Evolutionary conservation across 192 early-diverging fungal genomes (phyloP).

Genomic region (Linnemannia zychae): DNA sequence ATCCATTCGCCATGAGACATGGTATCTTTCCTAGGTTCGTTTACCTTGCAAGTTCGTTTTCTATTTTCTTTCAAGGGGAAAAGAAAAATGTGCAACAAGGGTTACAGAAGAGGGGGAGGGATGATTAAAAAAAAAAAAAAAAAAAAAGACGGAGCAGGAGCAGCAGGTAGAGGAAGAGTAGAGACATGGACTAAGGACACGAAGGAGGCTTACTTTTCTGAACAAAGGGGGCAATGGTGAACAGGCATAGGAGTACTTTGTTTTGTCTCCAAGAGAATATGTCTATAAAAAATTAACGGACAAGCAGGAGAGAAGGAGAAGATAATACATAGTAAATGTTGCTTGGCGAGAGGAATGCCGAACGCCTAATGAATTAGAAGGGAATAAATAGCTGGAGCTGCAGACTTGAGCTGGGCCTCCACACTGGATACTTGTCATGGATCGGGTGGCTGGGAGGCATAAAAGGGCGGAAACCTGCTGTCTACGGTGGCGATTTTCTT

Average conservation of each 20-base stretch:
- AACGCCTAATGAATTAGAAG: background rate
- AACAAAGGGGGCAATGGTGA: background rate
- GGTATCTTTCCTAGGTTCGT: background rate
- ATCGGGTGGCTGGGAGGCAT: no score
- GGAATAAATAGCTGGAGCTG: background rate
- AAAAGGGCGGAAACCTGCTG: no score
- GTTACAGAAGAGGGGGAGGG: background rate
- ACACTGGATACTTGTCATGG: no score
- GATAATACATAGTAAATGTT: background rate
- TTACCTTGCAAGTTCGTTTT: background rate
- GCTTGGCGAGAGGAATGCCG: background rate
- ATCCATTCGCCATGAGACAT: background rate
- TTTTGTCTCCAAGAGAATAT: background rate
- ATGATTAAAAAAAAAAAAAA: background rate
- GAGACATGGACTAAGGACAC: background rate
- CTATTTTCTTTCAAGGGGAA: background rate
- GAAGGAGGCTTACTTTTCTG: background rate
- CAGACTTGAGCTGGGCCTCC: no score
- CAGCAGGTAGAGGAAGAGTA: background rate
- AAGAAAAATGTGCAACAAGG: background rate
- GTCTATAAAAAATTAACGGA: background rate
- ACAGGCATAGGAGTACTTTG: background rate
- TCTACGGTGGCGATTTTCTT: slow-evolving; percentile 1
- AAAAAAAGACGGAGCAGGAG: background rate
- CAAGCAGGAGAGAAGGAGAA: background rate